Base-by-base conservation (phyloP, 208 protist species). In the Phytomonas sp. region DNA sequence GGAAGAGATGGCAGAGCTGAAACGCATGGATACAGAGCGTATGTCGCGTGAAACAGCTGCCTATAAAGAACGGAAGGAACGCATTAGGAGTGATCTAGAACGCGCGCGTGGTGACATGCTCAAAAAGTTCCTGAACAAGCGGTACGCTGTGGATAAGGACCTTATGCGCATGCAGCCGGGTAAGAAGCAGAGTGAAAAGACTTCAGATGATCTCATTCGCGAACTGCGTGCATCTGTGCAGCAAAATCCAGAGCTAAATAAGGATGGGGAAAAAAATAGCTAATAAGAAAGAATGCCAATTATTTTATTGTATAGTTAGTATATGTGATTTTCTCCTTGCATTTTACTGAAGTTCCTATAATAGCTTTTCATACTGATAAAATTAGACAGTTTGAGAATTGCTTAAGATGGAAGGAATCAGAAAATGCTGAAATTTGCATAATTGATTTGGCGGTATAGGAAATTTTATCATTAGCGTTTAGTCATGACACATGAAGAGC, bases 121-220 rank as follows among this genome's bases (percentile, higher is more conserved):
- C 30, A 96, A 96, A 67, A 96, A 96, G 78, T 96, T 96, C 77
- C 67, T 96, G 14, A 96, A 96, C 77, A 96, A 96, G 68, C 84
- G 91, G 19, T 96, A 91, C 71, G 86, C 87, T 16, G 91, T 96
- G n/a, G 88, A 96, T 75, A 94, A 96, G 81, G 88, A 96, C 62
- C 77, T 96, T n/a, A 84, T 89, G 85, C 86, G 91, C 67, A 96
- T 96, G 91, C 91, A 96, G 75, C 91, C 91, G 1, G 91, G 91
- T 59, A 85, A 81, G 63, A 77, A 66, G 26, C 84, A 90, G 63
- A 92, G 87, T 63, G 91, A 88, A 29, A 96, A 96, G 77, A 89
- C 81, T 19, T 78, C 88, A 12, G 88, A 96, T 10, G 91, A 96
- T 70, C 84, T 96, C 61, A 96, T 96, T 63, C 75, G 76, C 5